These are phyloP conservation scores for Physcomitrium patens DNA, from an alignment of 225 moss, liverwort and hornwort genomes.

Conservation along the genomic window DNA sequence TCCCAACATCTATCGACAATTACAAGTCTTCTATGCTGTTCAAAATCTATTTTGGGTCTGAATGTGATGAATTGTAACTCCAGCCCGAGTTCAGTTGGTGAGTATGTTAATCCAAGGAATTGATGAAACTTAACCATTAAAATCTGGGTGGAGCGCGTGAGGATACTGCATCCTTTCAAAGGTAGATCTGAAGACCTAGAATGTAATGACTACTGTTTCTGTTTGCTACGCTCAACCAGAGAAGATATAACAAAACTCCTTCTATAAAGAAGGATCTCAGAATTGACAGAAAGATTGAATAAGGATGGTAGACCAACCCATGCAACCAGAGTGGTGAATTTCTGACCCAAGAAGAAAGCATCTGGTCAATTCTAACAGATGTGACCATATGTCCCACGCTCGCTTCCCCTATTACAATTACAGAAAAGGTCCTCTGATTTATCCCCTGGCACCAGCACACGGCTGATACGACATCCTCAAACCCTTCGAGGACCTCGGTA, in stretches of 20 bases:
- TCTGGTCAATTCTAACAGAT: conserved; percentile 15
- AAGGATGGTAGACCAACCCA: conserved; percentile 25
- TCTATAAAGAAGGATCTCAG: conserved; percentile 4
- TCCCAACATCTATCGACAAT: too few species aligned
- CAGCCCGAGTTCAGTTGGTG: too few species aligned
- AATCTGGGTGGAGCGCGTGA: too few species aligned
- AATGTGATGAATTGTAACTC: too few species aligned
- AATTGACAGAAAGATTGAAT: background rate
- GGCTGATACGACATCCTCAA: conserved; percentile 1
- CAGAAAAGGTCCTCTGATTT: conserved; percentile 3
- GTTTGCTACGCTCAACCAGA: conserved; percentile 12
- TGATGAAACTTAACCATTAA: too few species aligned
- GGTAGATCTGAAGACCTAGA: too few species aligned
- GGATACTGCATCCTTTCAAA: too few species aligned
- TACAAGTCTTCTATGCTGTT: too few species aligned
- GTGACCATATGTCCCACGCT: conserved; percentile 8
- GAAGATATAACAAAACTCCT: conserved; percentile 8
- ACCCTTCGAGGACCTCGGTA: background rate
- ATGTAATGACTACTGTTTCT: background rate
- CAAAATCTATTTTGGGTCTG: too few species aligned
- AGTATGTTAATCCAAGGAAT: too few species aligned
- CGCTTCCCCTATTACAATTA: too few species aligned
- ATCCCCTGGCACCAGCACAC: background rate
- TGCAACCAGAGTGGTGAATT: background rate
- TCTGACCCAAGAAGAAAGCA: background rate